Base-by-base conservation (phyloP, 2,329 filamentous ascomycete species). In the Aureobasidium melanogenum region DNA sequence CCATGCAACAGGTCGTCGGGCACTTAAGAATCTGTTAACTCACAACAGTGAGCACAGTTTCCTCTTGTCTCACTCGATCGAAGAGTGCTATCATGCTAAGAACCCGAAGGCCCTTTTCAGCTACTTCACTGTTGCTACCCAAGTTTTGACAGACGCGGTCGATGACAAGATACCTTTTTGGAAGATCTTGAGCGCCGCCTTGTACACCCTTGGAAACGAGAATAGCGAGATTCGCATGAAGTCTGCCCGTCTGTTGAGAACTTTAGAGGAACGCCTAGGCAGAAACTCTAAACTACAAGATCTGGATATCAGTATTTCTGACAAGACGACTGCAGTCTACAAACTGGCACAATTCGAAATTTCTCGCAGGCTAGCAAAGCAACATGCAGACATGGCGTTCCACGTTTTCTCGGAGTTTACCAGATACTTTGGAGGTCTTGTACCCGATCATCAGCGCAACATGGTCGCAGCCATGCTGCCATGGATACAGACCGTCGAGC, bases 291-390 rank as follows among this genome's bases (percentile, higher is more conserved):
- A 95, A 70, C 85, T 99, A 7, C 91, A 96, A 71, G 94, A 99
- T 72, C 95, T 97, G 63, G 94, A 99, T 69, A 97, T 99, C 68
- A 97, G 92, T 72, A 94, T 99, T 62, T 95, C 93, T 0, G 95
- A 99, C 75, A 97, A 97, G 75, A 99, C 95, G 0, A 96, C 96
- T 66, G 92, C 93, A 0, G 93, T 99, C 2, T 99, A 97, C 76
- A 99, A 99, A 75, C 80, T 95, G 47, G 94, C 95, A 0, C 94
- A 99, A 70, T 97, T 97, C 66, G 93, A 97, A 71, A 95, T 96
- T 24, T 97, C 94, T 0, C 91, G 93, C 69, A 83, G 92, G 22
- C 82, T 99, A 41, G 89, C 92, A 1, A 90, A 89, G 69, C 89
- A 95, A 65, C 90, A 99, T 71, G 84, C 89, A 0, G 91, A 96